phyloP scores from a whole-genome alignment of 768 basidiomycete genomes.

The Podaxis sp. region DNA sequence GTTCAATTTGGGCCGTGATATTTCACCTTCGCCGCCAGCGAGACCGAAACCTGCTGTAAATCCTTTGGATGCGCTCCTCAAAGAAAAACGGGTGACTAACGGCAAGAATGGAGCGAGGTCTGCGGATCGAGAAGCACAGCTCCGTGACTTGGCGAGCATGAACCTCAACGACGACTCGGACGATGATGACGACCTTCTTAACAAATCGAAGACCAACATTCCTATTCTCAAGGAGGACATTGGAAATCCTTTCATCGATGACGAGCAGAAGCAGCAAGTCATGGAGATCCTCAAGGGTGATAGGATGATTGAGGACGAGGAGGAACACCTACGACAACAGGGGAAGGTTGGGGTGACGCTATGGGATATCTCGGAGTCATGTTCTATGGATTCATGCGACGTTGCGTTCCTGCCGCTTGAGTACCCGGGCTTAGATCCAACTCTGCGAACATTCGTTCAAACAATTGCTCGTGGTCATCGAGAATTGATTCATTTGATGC shows the following conservation, averaged over 20 bases:
- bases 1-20: background rate
- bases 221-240: background rate
- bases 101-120: constrained; percentile 40
- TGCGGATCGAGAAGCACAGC: constrained; percentile 44
- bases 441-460: constrained; percentile 5
- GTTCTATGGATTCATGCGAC: constrained; percentile 1
- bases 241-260: constrained; percentile 11
- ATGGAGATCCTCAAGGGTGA: constrained; percentile 9
- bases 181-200: background rate
- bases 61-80: constrained; percentile 55
- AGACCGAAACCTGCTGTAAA: constrained; percentile 27
- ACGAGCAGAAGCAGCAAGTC: constrained; percentile 9
- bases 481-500: background rate
- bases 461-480: constrained; percentile 10
- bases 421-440: background rate
- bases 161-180: constrained; percentile 15
- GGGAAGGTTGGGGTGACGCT: constrained; percentile 4
- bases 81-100: constrained; percentile 48
- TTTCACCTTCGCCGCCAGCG: constrained; percentile 7
- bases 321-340: constrained; percentile 22
- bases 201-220: background rate
- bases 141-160: constrained; percentile 28
- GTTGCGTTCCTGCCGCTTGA: background rate
- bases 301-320: constrained; percentile 28
- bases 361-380: background rate